Conservation (phyloP, 495 filamentous ascomycete species). For the Aspergillus asperescens region DNA sequence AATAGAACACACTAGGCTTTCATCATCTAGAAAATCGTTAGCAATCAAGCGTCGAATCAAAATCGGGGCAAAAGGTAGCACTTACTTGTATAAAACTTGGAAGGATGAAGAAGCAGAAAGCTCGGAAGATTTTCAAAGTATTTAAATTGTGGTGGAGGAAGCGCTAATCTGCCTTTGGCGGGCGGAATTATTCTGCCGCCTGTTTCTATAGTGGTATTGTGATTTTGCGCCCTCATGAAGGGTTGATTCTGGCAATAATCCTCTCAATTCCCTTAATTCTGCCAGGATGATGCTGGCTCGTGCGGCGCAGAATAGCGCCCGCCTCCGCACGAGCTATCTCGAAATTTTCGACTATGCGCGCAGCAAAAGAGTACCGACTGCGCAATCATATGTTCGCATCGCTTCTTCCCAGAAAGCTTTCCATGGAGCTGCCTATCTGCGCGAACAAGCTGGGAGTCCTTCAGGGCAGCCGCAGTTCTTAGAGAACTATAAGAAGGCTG, state of each 20-base stretch:
- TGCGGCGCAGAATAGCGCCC: slow-evolving; percentile 19
- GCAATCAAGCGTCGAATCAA: slow-evolving; percentile 18
- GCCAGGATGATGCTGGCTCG: slow-evolving; percentile 21
- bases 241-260: neutral
- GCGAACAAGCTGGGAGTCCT: slow-evolving; percentile 18
- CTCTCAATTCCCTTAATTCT: neutral
- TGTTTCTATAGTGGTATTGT: slow-evolving; percentile 5
- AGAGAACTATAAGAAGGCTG: slow-evolving; percentile 45
- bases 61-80: slow-evolving; percentile 18
- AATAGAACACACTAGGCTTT: slow-evolving; percentile 94
- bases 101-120: slow-evolving; percentile 77
- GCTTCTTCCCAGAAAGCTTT: slow-evolving; percentile 20
- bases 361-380: slow-evolving; percentile 13
- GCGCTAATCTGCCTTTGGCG: slow-evolving; percentile 28
- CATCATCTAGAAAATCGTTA: slow-evolving; percentile 78
- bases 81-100: slow-evolving; percentile 95
- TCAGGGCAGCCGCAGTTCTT: slow-evolving; percentile 27
- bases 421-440: slow-evolving; percentile 22
- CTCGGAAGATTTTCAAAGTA: slow-evolving; percentile 17
- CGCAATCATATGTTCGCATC: slow-evolving; percentile 14
- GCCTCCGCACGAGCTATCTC: slow-evolving; percentile 33
- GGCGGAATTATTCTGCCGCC: slow-evolving; percentile 19
- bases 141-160: slow-evolving; percentile 15
- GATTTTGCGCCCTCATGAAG: neutral
- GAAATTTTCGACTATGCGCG: slow-evolving; percentile 39